Percentiles rank a stretch among this genome's conserved stretches.
Conservation (phyloP, 345 rosid species). For the Draba incana region DNA sequence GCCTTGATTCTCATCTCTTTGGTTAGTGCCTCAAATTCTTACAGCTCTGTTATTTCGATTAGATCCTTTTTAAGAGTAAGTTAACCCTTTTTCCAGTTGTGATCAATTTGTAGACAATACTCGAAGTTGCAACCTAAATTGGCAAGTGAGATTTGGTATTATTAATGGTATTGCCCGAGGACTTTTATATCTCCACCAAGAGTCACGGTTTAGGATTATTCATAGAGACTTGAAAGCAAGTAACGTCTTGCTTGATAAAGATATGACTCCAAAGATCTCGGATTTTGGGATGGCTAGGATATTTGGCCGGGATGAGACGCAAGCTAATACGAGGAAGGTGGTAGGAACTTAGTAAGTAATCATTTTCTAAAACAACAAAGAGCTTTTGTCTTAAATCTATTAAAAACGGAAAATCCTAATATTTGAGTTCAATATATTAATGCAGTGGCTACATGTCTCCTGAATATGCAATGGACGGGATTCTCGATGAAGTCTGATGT, state of each 20-base stretch:
- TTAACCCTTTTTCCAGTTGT: neutral
- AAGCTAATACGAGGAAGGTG: conserved; percentile 69
- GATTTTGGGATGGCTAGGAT: conserved; percentile 97
- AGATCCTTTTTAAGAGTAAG: neutral
- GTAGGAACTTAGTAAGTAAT: conserved; percentile 83
- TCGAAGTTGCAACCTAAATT: conserved; percentile 51
- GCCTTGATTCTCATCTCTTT: conserved; percentile 67
- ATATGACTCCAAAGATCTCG: conserved; percentile 83
- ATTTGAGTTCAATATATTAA: neutral
- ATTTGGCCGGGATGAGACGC: conserved; percentile 68
- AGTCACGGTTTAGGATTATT: conserved; percentile 66
- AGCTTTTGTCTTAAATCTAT: neutral
- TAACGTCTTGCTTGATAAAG: conserved; percentile 77
- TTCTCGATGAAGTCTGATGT: conserved; percentile 75
- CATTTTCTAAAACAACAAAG: neutral
- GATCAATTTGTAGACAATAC: conserved; percentile 43
- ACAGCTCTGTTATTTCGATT: neutral
- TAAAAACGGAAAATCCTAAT: neutral
- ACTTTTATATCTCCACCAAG: conserved; percentile 83
- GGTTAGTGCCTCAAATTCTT: conserved; percentile 42
- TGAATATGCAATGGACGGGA: conserved; percentile 76
- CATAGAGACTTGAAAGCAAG: conserved; percentile 88
- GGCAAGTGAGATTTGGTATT: conserved; percentile 69
- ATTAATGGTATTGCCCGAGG: conserved; percentile 71
- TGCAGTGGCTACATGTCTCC: conserved; percentile 91